Base-by-base conservation (phyloP, 2,329 filamentous ascomycete genomes). In the Hypoxylon sp. region DNA sequence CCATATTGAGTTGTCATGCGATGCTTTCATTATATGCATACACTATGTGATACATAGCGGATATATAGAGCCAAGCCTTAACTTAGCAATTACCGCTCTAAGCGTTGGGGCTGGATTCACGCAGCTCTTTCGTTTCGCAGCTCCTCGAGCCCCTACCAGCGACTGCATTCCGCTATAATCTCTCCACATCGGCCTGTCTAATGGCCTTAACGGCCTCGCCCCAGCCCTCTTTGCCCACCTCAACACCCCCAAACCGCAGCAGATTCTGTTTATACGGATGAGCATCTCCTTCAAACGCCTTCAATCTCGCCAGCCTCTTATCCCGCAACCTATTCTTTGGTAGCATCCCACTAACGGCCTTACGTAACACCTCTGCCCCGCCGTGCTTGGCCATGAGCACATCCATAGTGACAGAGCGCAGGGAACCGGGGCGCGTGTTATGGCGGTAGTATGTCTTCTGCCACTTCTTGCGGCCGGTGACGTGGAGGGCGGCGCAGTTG, bases 371-470 rank as follows among this genome's bases (percentile, higher is more conserved):
- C 86, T 99, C 96, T 38, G 91, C 91, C 53, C 96, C 96, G 71
- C 96, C 96, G 84, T 93, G 92, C 85, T 98, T 98, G 76, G 89
- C 91, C 86, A 98, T 96, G 85, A 99, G 88, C 73, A 90, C 89
- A 78, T 98, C 95, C 95, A 99, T 97, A 63, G 91, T 97, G 79
- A 99, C 92, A 76, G 90, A 87, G 83, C 92, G 92, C 75, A 99
- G 85, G 75, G 89, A 92, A 60, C 96, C 96, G 0, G 96, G 96
- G 11, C 93, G 87, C 23, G 96, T 98, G 73, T 90, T 97, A 82
- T 98, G 96, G 59, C 93, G 89, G 85, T 98, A 97, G 86, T 99
- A 99, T 72, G 90, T 90, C 86, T 99, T 99, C 84, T 97, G 93
- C 82, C 89, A 91, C 79, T 90, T 92, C 85, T 99, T 99, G 79